Evolutionary conservation across 805 yeast species (phyloP), one percentile per base, ranked within the genome.

Genomic region (Suhomyces canberraensis): DNA sequence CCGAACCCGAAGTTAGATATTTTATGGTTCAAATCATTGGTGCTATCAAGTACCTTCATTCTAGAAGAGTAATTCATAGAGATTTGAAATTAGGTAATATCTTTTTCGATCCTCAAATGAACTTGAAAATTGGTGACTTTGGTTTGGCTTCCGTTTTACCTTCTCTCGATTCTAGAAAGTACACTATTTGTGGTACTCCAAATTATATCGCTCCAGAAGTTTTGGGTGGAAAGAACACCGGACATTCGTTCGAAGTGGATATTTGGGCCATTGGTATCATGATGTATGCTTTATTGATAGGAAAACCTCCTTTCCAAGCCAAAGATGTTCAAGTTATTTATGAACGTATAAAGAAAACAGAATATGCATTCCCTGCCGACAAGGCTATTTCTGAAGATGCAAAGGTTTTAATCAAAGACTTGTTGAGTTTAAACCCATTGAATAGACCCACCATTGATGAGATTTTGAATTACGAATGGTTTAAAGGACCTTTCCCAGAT

Each of bases 141-240:
- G 99, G 99, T 21, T 74, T 93, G 42, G 99, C 99, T n/a, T 89
- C 97, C 1, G 84, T 87, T n/a, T 73, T 93, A 44, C 84, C 84
- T 29, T 69, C 78, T 16, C 52, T 52, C 29, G 75, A 74, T 40
- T 86, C 86, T 34, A 79, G 91, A 47, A 88, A 91, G 54, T 85
- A 82, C 58, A 91, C 98, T 29, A 87, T 93, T 38, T 93, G 99
- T 63, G 99, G 99, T 37, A 93, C 99, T 16, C 99, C 99, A 42
- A 93, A 93, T 64, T 93, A 93, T 60, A 93, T 93, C 56, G 97
- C 98, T 1, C 99, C 99, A 6, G 99, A 93, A 67, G 95, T 93
- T 16, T 73, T 93, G 46, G 85, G 89, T 27, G 95, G 95, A 19
- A 88, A 88, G 52, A 77, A 71, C 36, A 74, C 79, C 9, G 98